phyloP scores from a whole-genome alignment of 768 basidiomycete species.

The Tylopilus plumbeoviolaceoides region DNA sequence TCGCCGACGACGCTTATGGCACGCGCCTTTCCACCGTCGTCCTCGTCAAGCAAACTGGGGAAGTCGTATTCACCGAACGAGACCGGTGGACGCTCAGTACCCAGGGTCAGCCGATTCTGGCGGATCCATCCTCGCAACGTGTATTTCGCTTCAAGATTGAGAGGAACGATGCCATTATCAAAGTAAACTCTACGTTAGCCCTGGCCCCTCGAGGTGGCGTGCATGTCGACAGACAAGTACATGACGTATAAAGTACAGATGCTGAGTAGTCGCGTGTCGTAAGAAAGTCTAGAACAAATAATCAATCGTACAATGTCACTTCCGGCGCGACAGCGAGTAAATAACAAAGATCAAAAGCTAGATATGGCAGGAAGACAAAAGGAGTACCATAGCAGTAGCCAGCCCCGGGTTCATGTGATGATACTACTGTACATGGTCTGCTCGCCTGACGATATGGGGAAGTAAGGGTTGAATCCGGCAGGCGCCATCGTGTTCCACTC shows the following conservation, averaged over 20 bases:
- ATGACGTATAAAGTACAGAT: conserved; percentile 33
- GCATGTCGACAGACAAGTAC: conserved; percentile 23
- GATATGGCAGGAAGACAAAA: conserved; percentile 3
- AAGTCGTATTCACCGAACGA: conserved; percentile 65
- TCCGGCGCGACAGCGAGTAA: conserved; percentile 29
- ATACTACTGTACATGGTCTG: conserved; percentile 56
- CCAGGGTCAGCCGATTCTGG: conserved; percentile 37
- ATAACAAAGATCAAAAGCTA: conserved; percentile 17
- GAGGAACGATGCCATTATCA: conserved; percentile 13
- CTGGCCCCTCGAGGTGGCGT: conserved; percentile 2
- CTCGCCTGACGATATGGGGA: conserved; percentile 53
- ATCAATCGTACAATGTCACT: conserved; percentile 27
- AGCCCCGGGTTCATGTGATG: conserved; percentile 40
- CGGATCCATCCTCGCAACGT: conserved; percentile 44
- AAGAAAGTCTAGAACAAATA: conserved; percentile 27
- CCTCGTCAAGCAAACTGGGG: conserved; percentile 56
- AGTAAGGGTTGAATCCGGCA: conserved; percentile 64
- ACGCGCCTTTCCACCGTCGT: conserved; percentile 74
- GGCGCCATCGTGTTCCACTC: conserved; percentile 58
- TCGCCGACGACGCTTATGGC: conserved; percentile 41
- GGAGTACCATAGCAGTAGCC: neutral
- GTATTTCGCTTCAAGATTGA: conserved; percentile 45
- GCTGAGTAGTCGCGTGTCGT: conserved; percentile 15
- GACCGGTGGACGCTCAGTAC: conserved; percentile 55
- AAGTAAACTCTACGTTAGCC: conserved; percentile 14